Evolutionary conservation across 208 protist species (phyloP).

Genomic region (Angomonas deanei): DNA sequence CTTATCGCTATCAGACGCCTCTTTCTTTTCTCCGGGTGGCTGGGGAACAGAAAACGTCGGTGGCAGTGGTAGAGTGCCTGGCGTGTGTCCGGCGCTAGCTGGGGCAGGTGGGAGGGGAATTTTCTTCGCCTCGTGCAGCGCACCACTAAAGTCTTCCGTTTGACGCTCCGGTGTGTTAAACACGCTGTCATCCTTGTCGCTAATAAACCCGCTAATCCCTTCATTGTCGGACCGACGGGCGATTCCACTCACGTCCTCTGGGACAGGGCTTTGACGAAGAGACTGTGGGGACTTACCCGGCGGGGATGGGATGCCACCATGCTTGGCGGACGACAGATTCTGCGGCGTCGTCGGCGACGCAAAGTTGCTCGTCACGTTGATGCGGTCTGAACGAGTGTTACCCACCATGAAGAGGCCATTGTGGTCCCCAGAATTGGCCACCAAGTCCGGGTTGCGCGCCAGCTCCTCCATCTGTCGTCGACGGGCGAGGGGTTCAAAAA

Average conservation of each 20-base stretch:
- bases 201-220: neutral
- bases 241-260: neutral
- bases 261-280: neutral
- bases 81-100: neutral
- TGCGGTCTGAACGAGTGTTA: neutral
- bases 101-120: neutral
- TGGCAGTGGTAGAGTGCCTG: slow-evolving; percentile 2
- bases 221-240: neutral
- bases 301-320: neutral
- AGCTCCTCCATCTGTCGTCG: slow-evolving; percentile 27
- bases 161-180: neutral
- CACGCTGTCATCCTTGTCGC: neutral
- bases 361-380: neutral
- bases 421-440: neutral
- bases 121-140: neutral
- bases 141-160: neutral
- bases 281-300: neutral
- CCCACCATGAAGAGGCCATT: neutral
- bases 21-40: neutral
- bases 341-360: neutral
- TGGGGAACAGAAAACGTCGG: slow-evolving; percentile 8
- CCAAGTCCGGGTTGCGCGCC: slow-evolving; percentile 1
- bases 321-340: neutral
- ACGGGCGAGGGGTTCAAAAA: slow-evolving; percentile 29
- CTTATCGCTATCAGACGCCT: neutral